phyloP scores from a whole-genome alignment of 257 asterid species.

The Nicotiana undulata region DNA sequence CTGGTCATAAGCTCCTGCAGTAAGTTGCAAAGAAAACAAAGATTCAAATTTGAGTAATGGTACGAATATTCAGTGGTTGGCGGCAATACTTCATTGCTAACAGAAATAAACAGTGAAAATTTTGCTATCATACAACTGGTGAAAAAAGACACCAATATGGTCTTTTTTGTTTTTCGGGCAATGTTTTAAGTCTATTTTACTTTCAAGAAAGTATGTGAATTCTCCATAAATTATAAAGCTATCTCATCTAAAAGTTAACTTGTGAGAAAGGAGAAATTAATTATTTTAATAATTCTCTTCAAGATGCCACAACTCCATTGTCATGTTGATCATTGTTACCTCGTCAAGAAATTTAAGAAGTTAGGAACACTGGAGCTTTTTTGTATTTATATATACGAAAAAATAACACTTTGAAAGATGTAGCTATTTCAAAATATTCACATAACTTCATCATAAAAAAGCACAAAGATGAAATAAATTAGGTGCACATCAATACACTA shows the following conservation, averaged over 20 bases:
- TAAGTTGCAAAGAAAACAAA: constrained; percentile 13
- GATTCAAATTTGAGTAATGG: not conserved
- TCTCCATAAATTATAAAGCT: not conserved
- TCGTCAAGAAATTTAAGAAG: not conserved
- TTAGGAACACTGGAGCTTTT: not conserved
- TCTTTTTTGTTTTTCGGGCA: not conserved
- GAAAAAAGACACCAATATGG: not conserved
- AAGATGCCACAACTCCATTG: not conserved
- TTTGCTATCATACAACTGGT: not conserved
- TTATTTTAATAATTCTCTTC: too few relatives aligned
- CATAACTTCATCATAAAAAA: not conserved
- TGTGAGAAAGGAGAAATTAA: not conserved
- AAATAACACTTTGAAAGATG: not conserved
- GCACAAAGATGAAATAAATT: too few relatives aligned
- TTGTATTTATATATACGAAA: not conserved
- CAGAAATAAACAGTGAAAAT: not conserved
- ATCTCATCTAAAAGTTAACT: not conserved
- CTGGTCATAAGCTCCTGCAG: constrained; percentile 82
- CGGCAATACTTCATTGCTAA: not conserved
- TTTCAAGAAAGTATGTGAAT: not conserved
- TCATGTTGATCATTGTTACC: not conserved
- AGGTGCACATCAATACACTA: not conserved
- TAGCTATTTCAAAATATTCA: not conserved
- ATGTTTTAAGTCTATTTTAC: not conserved
- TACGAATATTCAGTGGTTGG: not conserved